Conservation (phyloP, 345 rosid species). For the Corymbia maculata region DNA sequence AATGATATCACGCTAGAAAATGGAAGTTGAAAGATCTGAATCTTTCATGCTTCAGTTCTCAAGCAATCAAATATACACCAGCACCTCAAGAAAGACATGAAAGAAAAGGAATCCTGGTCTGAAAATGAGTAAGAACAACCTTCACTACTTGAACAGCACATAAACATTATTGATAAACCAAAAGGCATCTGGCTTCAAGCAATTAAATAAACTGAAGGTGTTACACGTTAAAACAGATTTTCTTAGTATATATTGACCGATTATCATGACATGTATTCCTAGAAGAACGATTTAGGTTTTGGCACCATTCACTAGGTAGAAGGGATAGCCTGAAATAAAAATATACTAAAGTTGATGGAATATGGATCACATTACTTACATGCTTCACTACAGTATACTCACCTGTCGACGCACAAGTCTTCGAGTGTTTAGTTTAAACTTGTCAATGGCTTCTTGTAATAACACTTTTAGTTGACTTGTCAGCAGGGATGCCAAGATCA, state of each 20-base stretch:
- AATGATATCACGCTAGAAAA: not conserved
- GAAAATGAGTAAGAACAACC: not conserved
- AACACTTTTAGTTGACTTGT: slow-evolving; percentile 30
- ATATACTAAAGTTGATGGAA: not conserved
- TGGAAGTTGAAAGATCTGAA: not conserved
- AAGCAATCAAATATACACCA: not conserved
- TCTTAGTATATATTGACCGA: not conserved
- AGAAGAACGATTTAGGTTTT: not conserved
- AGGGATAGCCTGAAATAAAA: not conserved
- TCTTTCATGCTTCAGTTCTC: not conserved
- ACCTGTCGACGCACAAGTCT: slow-evolving; percentile 90
- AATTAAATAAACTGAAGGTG: not conserved
- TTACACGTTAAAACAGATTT: not conserved
- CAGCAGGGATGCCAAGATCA: slow-evolving; percentile 18
- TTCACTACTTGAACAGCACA: not conserved
- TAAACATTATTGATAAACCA: not conserved
- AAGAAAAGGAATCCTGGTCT: not conserved
- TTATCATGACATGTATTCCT: not conserved
- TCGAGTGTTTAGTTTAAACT: slow-evolving; percentile 68
- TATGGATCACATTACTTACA: not conserved
- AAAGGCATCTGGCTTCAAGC: not conserved
- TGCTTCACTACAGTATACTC: slow-evolving; percentile 13
- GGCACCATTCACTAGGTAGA: not conserved
- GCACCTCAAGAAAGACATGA: not conserved
- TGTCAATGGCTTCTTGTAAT: slow-evolving; percentile 61